phyloP scores from a whole-genome alignment of 345 rosid genomes.

The Erodium maritimum region DNA sequence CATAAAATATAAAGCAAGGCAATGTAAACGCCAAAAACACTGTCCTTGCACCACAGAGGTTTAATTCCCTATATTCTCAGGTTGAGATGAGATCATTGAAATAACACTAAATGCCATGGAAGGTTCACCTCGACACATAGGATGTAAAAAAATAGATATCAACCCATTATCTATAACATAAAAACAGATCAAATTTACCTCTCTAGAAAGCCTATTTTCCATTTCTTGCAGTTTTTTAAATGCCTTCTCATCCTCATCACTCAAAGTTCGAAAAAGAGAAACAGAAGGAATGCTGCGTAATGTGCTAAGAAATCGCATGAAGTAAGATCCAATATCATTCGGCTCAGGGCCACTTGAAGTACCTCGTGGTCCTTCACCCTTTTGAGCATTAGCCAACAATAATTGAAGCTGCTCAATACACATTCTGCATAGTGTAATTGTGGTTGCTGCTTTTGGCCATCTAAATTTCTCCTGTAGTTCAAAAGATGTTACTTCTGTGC shows the following conservation, averaged over 20 bases:
- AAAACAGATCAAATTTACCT: constrained; percentile 26
- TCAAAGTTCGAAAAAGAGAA: constrained; percentile 67
- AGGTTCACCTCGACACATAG: too few relatives aligned
- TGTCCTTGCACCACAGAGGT: too few relatives aligned
- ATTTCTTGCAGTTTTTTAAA: constrained; percentile 53
- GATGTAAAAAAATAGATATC: not conserved
- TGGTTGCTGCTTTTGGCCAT: constrained; percentile 81
- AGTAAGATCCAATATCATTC: constrained; percentile 67
- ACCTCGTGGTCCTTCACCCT: constrained; percentile 38
- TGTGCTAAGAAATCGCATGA: constrained; percentile 71
- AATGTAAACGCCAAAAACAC: too few relatives aligned
- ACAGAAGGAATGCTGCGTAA: constrained; percentile 87
- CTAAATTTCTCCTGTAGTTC: constrained; percentile 91
- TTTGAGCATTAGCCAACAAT: constrained; percentile 63
- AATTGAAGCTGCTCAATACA: constrained; percentile 88
- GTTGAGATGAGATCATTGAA: too few relatives aligned
- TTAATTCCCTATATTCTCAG: too few relatives aligned
- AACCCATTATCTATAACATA: not conserved
- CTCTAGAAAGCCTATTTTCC: constrained; percentile 61
- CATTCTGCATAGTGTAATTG: constrained; percentile 60
- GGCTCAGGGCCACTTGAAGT: constrained; percentile 38
- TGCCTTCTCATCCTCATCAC: constrained; percentile 67
- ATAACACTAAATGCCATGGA: too few relatives aligned
- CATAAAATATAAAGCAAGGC: too few relatives aligned
- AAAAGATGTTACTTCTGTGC: constrained; percentile 89